Percentiles rank a stretch among this genome's conserved stretches.
Conservation (phyloP, 179 eudicot genomes). For the Nepenthes alata region DNA sequence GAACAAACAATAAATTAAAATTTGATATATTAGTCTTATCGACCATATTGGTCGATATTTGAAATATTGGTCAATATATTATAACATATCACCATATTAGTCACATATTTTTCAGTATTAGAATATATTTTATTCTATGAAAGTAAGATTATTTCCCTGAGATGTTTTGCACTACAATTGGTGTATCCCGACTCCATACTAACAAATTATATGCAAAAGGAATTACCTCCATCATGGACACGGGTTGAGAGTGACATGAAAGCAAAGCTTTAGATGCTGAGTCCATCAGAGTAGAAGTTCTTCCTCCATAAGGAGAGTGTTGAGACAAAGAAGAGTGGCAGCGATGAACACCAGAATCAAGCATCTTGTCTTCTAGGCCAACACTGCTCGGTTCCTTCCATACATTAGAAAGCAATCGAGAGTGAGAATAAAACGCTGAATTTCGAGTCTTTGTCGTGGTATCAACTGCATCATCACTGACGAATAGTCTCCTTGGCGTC, state of each 20-base stretch:
- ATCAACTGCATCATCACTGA: constrained; percentile 38
- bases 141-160: too few relatives aligned
- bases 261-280: constrained; percentile 53
- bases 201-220: constrained; percentile 4
- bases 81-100: too few relatives aligned
- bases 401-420: constrained; percentile 19
- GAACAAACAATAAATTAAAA: too few relatives aligned
- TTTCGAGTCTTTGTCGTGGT: constrained; percentile 22
- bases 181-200: too few relatives aligned
- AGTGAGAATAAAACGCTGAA: constrained; percentile 17
- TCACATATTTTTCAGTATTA: too few relatives aligned
- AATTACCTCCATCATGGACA: constrained; percentile 36
- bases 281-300: constrained; percentile 33
- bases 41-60: too few relatives aligned
- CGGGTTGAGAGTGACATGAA: constrained; percentile 83
- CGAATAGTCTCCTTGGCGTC: constrained; percentile 42
- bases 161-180: too few relatives aligned
- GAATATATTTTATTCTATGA: too few relatives aligned
- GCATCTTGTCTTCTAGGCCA: constrained; percentile 22
- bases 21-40: too few relatives aligned
- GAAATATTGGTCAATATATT: too few relatives aligned
- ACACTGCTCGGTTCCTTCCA: constrained; percentile 19
- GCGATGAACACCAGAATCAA: constrained; percentile 57
- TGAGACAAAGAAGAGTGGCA: constrained; percentile 81
- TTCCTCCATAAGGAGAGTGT: constrained; percentile 25